These are phyloP conservation scores for Candida glucosophila DNA, from an alignment of 1,139 yeast genomes.

Conservation along the genomic window DNA sequence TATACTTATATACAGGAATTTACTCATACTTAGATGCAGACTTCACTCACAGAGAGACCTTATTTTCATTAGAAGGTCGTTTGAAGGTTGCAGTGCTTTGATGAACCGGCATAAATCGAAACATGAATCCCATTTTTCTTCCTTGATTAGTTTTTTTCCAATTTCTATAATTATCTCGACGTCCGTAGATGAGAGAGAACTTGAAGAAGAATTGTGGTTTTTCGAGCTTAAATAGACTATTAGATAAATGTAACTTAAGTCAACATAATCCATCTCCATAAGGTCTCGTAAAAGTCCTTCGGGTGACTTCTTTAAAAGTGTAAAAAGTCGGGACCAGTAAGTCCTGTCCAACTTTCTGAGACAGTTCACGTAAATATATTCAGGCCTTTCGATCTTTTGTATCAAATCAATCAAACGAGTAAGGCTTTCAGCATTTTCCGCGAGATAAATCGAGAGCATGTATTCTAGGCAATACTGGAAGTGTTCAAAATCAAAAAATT, in stretches of 20 bases:
- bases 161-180: slow-evolving; percentile 25
- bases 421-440: slow-evolving; percentile 10
- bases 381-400: slow-evolving; percentile 18
- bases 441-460: slow-evolving; percentile 27
- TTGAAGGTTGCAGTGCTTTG: slow-evolving; percentile 33
- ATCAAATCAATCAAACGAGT: slow-evolving; percentile 21
- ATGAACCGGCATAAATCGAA: slow-evolving; percentile 39
- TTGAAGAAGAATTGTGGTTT: slow-evolving; percentile 9
- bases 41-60: slow-evolving; percentile 2
- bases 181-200: slow-evolving; percentile 21
- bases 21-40: slow-evolving; percentile 1
- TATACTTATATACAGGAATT: neutral
- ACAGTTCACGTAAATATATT: slow-evolving; percentile 31
- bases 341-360: slow-evolving; percentile 35
- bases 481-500: slow-evolving; percentile 21
- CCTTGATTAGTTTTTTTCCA: slow-evolving; percentile 22
- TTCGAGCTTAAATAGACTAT: slow-evolving; percentile 36
- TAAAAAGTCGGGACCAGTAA: slow-evolving; percentile 32
- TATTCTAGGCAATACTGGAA: slow-evolving; percentile 34
- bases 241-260: slow-evolving; percentile 33
- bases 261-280: slow-evolving; percentile 25
- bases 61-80: slow-evolving; percentile 15
- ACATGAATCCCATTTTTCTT: slow-evolving; percentile 36
- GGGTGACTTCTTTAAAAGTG: slow-evolving; percentile 27
- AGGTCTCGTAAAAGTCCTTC: slow-evolving; percentile 30